Conservation (phyloP, 495 filamentous ascomycete genomes). For the Aspergillus egyptiacus region DNA sequence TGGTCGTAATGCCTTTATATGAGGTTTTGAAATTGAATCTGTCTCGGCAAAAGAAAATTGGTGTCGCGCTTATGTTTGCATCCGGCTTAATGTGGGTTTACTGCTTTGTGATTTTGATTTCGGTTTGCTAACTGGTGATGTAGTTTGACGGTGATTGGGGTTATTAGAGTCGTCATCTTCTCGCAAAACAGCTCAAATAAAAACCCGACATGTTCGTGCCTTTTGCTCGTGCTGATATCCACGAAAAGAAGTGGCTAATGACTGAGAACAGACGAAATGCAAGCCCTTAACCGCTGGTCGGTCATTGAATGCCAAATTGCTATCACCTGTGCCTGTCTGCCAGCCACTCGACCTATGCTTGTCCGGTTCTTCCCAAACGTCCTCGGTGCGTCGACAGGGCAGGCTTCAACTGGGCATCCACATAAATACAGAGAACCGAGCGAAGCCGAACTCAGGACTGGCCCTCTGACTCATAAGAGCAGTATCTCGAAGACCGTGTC, state of each 20-base stretch:
- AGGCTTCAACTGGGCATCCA: background rate
- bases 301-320: conserved; percentile 30
- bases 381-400: background rate
- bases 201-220: conserved; percentile 21
- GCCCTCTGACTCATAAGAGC: background rate
- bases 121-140: background rate
- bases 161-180: conserved; percentile 29
- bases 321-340: conserved; percentile 28
- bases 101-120: background rate
- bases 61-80: conserved; percentile 30
- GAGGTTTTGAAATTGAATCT: conserved; percentile 29
- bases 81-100: conserved; percentile 26
- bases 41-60: conserved; percentile 26
- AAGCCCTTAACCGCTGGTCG: conserved; percentile 28
- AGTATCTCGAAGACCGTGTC: background rate
- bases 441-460: background rate
- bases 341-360: conserved; percentile 18
- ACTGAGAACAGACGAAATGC: conserved; percentile 19
- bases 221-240: background rate
- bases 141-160: conserved; percentile 25
- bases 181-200: conserved; percentile 21
- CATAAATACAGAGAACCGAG: background rate
- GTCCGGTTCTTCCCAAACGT: conserved; percentile 18
- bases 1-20: conserved; percentile 28
- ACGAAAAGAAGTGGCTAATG: background rate